A percentile compares a stretch with the other conserved stretches of the same genome.
These are phyloP conservation scores for Monosporascus sp. DNA, from an alignment of 2,329 filamentous ascomycete species.

Conservation along the genomic window DNA sequence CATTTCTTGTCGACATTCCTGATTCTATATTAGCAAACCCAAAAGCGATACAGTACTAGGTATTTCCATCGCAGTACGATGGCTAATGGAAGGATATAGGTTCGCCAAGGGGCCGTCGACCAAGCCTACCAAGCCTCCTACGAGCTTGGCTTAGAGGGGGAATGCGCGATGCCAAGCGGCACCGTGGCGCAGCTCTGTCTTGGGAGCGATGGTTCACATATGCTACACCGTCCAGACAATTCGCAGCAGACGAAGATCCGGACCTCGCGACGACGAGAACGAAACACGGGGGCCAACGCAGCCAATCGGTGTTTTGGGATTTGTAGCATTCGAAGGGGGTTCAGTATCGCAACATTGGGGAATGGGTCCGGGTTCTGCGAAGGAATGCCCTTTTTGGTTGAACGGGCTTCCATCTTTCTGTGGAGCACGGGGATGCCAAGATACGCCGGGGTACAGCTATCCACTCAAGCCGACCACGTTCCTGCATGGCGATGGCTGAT, in stretches of 20 bases:
- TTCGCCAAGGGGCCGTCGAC: too few relatives aligned
- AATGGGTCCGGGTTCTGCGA: neutral
- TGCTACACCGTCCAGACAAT: too few relatives aligned
- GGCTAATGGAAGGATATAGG: too few relatives aligned
- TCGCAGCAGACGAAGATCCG: neutral
- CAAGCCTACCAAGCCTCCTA: too few relatives aligned
- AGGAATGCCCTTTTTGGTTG: neutral
- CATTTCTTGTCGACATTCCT: too few relatives aligned
- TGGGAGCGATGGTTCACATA: too few relatives aligned
- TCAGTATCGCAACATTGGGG: neutral
- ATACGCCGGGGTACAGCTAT: slow-evolving; percentile 5
- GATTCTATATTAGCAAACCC: too few relatives aligned
- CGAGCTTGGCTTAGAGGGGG: too few relatives aligned
- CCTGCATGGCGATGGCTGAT: slow-evolving; percentile 10
- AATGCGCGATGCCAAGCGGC: too few relatives aligned
- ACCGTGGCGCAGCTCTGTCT: too few relatives aligned
- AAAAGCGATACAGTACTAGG: too few relatives aligned
- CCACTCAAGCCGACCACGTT: slow-evolving; percentile 25
- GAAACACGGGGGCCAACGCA: neutral
- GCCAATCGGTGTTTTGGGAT: neutral
- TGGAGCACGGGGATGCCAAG: neutral
- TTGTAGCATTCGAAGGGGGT: neutral
- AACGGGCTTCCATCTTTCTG: neutral
- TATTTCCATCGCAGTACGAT: too few relatives aligned
- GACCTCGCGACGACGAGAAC: neutral